These are phyloP conservation scores for Auricularia auricula-judae DNA, from an alignment of 768 basidiomycete species.

Conservation along the genomic window DNA sequence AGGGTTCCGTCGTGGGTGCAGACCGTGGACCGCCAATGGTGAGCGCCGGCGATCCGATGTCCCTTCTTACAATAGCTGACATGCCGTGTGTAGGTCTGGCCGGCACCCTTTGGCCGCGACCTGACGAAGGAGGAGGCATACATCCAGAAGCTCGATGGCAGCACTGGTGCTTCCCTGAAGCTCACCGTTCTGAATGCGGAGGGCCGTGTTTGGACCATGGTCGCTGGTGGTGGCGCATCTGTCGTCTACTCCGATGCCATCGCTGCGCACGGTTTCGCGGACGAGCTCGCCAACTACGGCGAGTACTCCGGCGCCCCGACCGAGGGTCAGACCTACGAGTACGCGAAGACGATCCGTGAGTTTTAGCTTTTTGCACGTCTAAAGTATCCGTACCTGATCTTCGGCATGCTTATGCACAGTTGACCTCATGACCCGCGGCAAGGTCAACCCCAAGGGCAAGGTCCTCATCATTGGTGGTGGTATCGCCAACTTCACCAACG, in stretches of 20 bases:
- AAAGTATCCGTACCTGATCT: not conserved
- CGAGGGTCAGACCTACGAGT: constrained; percentile 97
- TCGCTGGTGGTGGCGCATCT: constrained; percentile 87
- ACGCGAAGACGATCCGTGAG: constrained; percentile 94
- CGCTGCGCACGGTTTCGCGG: constrained; percentile 86
- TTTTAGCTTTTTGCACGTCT: constrained; percentile 12
- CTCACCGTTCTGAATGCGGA: constrained; percentile 91
- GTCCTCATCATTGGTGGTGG: constrained; percentile 99
- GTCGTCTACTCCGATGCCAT: constrained; percentile 68
- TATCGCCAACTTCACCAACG: constrained; percentile 99
- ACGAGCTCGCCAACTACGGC: constrained; percentile 98
- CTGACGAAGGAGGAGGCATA: constrained; percentile 98
- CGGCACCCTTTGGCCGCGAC: constrained; percentile 92
- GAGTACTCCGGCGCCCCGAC: constrained; percentile 98
- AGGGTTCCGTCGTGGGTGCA: constrained; percentile 48
- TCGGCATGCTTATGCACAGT: constrained; percentile 29
- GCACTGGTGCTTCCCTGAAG: constrained; percentile 96
- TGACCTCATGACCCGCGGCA: constrained; percentile 90
- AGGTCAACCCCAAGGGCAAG: constrained; percentile 68
- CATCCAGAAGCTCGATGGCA: constrained; percentile 95
- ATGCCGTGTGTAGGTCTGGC: constrained; percentile 42
- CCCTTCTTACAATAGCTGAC: not conserved
- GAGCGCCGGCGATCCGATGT: constrained; percentile 3
- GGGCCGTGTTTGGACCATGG: constrained; percentile 99
- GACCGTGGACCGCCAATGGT: constrained; percentile 97